Percentiles rank a stretch among this genome's conserved stretches.
These are phyloP conservation scores for Colletotrichum sidae DNA, from an alignment of 2,329 filamentous ascomycete genomes.

Conservation along the genomic window DNA sequence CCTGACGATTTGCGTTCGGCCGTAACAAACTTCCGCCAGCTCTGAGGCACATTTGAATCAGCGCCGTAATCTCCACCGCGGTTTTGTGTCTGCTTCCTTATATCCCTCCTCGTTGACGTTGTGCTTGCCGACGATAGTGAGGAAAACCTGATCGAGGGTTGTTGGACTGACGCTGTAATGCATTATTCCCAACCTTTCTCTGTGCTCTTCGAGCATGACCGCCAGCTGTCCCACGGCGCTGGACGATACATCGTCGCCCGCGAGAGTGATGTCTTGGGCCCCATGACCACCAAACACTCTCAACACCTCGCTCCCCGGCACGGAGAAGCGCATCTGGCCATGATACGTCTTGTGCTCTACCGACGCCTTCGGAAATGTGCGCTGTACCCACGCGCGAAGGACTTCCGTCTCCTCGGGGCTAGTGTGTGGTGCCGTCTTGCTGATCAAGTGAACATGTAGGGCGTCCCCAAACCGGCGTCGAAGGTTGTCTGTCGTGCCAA, in stretches of 20 bases:
- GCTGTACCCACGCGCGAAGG: slow-evolving; percentile 74
- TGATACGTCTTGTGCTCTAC: slow-evolving; percentile 83
- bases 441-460: slow-evolving; percentile 85
- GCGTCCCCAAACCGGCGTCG: slow-evolving; percentile 81
- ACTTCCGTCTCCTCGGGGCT: slow-evolving; percentile 73
- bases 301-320: slow-evolving; percentile 64
- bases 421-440: slow-evolving; percentile 79
- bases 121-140: slow-evolving; percentile 84
- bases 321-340: slow-evolving; percentile 87
- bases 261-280: slow-evolving; percentile 40
- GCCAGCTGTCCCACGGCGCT: slow-evolving; percentile 77
- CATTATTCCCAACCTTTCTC: slow-evolving; percentile 76
- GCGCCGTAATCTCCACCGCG: slow-evolving; percentile 30
- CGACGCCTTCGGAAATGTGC: slow-evolving; percentile 71
- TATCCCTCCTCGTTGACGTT: slow-evolving; percentile 81
- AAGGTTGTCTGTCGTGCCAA: slow-evolving; percentile 80
- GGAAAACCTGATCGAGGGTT: slow-evolving; percentile 90
- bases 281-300: slow-evolving; percentile 37
- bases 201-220: slow-evolving; percentile 77
- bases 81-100: slow-evolving; percentile 47
- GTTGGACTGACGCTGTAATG: slow-evolving; percentile 91
- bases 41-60: background rate
- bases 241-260: slow-evolving; percentile 45
- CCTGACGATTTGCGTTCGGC: background rate
- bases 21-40: background rate